A percentile compares a stretch with the other conserved stretches of the same genome.
phyloP scores from a whole-genome alignment of 441 rosid species.

The Brassica balearica region DNA sequence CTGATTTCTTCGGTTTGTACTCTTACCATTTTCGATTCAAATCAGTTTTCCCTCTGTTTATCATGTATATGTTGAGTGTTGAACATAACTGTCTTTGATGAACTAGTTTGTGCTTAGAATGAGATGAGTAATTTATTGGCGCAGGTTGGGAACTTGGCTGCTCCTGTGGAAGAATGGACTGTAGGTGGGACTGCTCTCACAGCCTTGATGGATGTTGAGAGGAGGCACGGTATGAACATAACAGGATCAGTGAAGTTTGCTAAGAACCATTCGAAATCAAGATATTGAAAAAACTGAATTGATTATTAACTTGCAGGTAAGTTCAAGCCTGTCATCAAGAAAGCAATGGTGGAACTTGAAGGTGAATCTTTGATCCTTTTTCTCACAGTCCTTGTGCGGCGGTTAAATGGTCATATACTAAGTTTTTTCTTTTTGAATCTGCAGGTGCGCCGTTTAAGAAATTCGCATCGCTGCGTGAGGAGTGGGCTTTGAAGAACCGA shows the following conservation, averaged over 20 bases:
- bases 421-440: background rate
- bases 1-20: slow-evolving; percentile 86
- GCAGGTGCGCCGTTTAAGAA: slow-evolving; percentile 96
- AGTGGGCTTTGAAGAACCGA: slow-evolving; percentile 86
- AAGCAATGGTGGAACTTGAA: slow-evolving; percentile 99
- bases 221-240: slow-evolving; percentile 85
- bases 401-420: background rate
- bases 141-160: slow-evolving; percentile 94
- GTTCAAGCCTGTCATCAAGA: slow-evolving; percentile 99
- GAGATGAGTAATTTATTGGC: slow-evolving; percentile 29
- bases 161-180: slow-evolving; percentile 91
- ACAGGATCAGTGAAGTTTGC: background rate
- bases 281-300: background rate
- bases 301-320: slow-evolving; percentile 62
- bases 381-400: background rate
- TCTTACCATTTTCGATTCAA: background rate
- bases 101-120: slow-evolving; percentile 11
- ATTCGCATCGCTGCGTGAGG: slow-evolving; percentile 75
- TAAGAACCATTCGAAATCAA: background rate
- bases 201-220: slow-evolving; percentile 97
- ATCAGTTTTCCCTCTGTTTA: background rate
- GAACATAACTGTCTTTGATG: slow-evolving; percentile 3
- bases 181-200: slow-evolving; percentile 98
- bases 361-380: slow-evolving; percentile 50
- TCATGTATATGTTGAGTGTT: slow-evolving; percentile 17